Percentiles rank a stretch among this genome's conserved stretches.
Evolutionary conservation across 2,329 filamentous ascomycete genomes (phyloP).

Genomic region (Aspergillus intermedius): DNA sequence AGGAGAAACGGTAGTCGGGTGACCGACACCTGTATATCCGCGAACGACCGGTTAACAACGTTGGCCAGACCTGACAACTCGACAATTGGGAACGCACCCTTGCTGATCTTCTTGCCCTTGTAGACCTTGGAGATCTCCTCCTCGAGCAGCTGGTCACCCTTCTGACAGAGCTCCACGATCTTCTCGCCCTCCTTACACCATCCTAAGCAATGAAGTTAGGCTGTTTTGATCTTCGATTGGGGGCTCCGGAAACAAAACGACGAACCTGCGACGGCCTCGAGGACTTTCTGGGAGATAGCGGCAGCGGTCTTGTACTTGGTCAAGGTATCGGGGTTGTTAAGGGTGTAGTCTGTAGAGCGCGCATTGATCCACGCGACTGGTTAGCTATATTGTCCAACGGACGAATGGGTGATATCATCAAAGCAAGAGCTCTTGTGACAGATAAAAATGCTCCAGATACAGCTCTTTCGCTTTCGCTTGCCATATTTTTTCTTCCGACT

Average conservation of each 20-base stretch:
- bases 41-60: background rate
- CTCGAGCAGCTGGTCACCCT: conserved; percentile 89
- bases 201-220: conserved; percentile 34
- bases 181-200: conserved; percentile 78
- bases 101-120: conserved; percentile 93
- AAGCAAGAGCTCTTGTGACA: background rate
- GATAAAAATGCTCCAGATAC: no score
- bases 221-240: background rate
- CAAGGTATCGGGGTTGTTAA: conserved; percentile 87
- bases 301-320: conserved; percentile 99
- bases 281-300: conserved; percentile 89
- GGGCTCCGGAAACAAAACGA: conserved; percentile 6
- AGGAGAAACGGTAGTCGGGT: conserved; percentile 92
- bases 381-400: conserved; percentile 8
- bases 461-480: no score
- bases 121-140: conserved; percentile 94
- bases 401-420: background rate
- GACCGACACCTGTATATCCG: conserved; percentile 63
- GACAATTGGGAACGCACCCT: conserved; percentile 55
- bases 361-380: background rate
- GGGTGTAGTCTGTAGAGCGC: conserved; percentile 63
- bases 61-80: background rate
- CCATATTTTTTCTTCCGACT: no score
- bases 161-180: conserved; percentile 88
- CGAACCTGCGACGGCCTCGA: conserved; percentile 69